Evolutionary conservation across 768 basidiomycete genomes (phyloP), one percentile per base, ranked within the genome.

Genomic region (Dentipellis sp.): DNA sequence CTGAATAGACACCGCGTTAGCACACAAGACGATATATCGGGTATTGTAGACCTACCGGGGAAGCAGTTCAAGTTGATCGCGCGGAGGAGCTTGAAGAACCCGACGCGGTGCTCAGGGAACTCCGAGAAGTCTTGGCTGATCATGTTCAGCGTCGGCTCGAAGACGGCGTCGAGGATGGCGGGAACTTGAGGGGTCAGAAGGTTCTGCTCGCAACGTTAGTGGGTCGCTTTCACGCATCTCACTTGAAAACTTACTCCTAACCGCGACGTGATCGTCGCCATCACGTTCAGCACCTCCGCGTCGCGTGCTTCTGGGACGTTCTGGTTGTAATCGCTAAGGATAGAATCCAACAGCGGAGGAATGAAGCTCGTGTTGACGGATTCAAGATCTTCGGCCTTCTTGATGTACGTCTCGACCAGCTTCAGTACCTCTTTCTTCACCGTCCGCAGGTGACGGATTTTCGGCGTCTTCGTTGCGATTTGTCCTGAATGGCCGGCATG

Each of bases 101-200:
- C 95, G 40, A 87, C 85, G 57, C 97, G 90, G 68, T 98, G 95
- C 68, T 99, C 97, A 9, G 97, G 97, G 74, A 81, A 99, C 71
- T 98, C 97, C n/a, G 94, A 76, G 63, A 98, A 95, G 75, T 99
- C 95, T 78, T 97, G 91, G 71, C 97, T 98, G 69, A 99, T 99
- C 97, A 98, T 99, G 64, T 84, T 87, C 57, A 99, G 74, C 4
- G 97, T 99, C 46, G 91, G 90, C 70, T 97, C 94, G 67, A 99
- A 98, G 50, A 98, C 91, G 10, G 95, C 94, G 65, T 98, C 95
- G 51, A 99, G 79, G 57, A 97, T 89, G 9, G 95, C 88, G 2
- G 91, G 89, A 16, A 98, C 88, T 81, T 97, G 94, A 5, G 93
- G 89, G 10, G 89, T 95, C 54, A 97, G 78, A 45, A 94, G 78